Evolutionary conservation across 139 green algal genomes (phyloP).

Genomic region (Haematococcus sp.): DNA sequence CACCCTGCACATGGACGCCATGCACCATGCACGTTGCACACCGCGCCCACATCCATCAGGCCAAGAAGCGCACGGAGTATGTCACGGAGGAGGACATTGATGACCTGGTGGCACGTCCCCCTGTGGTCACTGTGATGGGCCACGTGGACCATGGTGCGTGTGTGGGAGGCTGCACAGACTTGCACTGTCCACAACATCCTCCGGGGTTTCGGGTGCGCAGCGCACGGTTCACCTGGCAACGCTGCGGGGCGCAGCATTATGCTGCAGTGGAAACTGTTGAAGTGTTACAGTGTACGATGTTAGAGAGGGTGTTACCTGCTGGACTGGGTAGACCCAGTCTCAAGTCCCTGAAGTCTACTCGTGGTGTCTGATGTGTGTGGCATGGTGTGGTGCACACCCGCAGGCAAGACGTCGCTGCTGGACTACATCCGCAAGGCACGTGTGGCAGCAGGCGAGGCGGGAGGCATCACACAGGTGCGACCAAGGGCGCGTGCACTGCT

Average conservation of each 20-base stretch:
- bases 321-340: too few species aligned
- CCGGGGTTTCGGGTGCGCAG: too few species aligned
- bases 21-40: neutral
- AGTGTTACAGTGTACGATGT: too few species aligned
- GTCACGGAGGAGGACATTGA: slow-evolving; percentile 82
- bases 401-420: slow-evolving; percentile 79
- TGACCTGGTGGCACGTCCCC: slow-evolving; percentile 43
- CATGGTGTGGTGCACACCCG: neutral
- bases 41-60: slow-evolving; percentile 6
- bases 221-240: too few species aligned
- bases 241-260: too few species aligned
- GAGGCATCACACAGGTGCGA: slow-evolving; percentile 89
- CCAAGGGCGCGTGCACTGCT: too few species aligned
- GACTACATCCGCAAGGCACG: slow-evolving; percentile 85
- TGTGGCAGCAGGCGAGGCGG: slow-evolving; percentile 92
- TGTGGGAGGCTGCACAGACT: neutral
- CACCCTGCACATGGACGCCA: neutral
- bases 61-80: slow-evolving; percentile 73
- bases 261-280: too few species aligned
- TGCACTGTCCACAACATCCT: too few species aligned
- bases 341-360: too few species aligned
- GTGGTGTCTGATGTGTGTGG: neutral
- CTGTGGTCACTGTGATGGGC: slow-evolving; percentile 97
- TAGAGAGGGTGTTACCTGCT: too few species aligned
- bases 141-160: slow-evolving; percentile 97